Evolutionary conservation across 2,329 filamentous ascomycete species (phyloP).

Genomic region (Trichoderma hamatum): DNA sequence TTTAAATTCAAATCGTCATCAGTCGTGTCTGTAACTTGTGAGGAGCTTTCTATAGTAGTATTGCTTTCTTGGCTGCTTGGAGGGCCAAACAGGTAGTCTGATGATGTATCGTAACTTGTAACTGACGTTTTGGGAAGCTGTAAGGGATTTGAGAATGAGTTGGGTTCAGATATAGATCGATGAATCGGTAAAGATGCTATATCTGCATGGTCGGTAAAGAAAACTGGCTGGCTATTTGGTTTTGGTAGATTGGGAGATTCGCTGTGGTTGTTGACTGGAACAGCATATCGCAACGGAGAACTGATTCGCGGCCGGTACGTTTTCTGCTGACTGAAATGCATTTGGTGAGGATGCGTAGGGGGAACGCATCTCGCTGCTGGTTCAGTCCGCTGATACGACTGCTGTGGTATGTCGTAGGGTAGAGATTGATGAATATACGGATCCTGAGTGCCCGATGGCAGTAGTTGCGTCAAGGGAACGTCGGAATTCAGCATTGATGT

Average conservation of each 20-base stretch:
- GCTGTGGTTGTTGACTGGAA: conserved; percentile 22
- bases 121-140: background rate
- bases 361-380: background rate
- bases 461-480: background rate
- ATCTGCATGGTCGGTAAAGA: background rate
- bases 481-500: conserved; percentile 29
- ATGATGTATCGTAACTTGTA: background rate
- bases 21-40: background rate
- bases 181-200: background rate
- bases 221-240: background rate
- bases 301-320: conserved; percentile 32
- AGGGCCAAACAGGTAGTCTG: background rate
- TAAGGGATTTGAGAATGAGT: background rate
- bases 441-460: background rate
- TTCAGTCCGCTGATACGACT: background rate
- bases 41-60: background rate
- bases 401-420: background rate
- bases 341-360: conserved; percentile 35
- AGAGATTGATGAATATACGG: background rate
- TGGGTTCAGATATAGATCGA: conserved; percentile 15
- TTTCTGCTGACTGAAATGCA: conserved; percentile 28
- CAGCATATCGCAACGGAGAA: conserved; percentile 36
- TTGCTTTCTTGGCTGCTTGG: background rate
- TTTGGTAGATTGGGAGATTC: background rate
- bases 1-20: background rate